A percentile compares a stretch with the other conserved stretches of the same genome.
These are phyloP conservation scores for Malania oleifera DNA, from an alignment of 164 flowering plant species.

Conservation along the genomic window DNA sequence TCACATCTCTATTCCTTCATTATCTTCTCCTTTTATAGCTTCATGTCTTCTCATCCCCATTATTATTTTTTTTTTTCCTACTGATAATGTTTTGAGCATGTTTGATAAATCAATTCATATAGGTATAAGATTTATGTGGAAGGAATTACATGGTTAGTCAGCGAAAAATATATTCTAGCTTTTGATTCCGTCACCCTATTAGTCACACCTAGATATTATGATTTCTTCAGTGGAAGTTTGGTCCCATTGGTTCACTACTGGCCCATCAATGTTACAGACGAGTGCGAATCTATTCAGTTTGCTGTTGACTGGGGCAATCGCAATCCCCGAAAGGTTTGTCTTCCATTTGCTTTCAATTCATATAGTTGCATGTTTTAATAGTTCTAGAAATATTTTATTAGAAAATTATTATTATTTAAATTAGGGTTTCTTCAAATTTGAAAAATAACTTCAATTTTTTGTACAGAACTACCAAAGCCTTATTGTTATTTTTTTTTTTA, in stretches of 20 bases:
- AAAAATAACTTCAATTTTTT: no score
- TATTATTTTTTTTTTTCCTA: not conserved
- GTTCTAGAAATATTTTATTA: no score
- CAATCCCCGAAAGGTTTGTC: slow-evolving; percentile 25
- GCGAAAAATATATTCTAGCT: slow-evolving; percentile 43
- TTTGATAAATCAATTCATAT: no score
- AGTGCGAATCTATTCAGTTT: slow-evolving; percentile 35
- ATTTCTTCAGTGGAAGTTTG: slow-evolving; percentile 36
- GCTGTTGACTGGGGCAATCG: slow-evolving; percentile 52
- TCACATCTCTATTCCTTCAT: no score
- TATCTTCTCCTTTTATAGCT: no score
- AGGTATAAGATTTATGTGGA: slow-evolving; percentile 48
- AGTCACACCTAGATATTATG: slow-evolving; percentile 24
- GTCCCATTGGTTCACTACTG: slow-evolving; percentile 37
- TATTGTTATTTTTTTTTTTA: no score
- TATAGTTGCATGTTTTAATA: no score
- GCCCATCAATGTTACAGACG: slow-evolving; percentile 30
- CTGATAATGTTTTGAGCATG: not conserved
- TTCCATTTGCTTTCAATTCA: no score
- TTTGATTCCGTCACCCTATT: slow-evolving; percentile 38
- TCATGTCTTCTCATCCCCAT: not conserved
- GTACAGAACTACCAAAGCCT: no score
- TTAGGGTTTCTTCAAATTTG: no score
- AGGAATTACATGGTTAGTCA: slow-evolving; percentile 49
- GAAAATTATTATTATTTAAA: no score